These are phyloP conservation scores for Harringtonia aguacate DNA, from an alignment of 2,329 filamentous ascomycete genomes.

Conservation along the genomic window DNA sequence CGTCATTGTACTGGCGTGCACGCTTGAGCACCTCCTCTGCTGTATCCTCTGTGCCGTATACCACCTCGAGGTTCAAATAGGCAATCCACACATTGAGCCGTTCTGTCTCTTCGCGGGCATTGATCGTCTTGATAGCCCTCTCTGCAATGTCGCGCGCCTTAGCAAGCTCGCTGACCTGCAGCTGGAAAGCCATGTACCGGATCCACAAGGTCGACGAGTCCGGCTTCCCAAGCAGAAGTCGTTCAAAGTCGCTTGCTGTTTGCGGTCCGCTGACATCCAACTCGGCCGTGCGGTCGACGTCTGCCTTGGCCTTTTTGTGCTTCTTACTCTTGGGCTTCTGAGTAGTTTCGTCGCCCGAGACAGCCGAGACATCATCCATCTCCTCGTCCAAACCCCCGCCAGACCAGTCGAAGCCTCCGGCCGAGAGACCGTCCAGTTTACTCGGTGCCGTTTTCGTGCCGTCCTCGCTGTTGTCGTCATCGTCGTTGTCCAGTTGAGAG, in stretches of 20 bases:
- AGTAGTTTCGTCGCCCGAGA: slow-evolving; percentile 19
- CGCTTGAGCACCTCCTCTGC: slow-evolving; percentile 82
- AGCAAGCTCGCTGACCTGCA: slow-evolving; percentile 78
- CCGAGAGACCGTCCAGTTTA: slow-evolving; percentile 44
- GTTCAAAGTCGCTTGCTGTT: slow-evolving; percentile 84
- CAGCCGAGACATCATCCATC: slow-evolving; percentile 40
- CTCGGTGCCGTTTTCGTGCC: slow-evolving; percentile 17
- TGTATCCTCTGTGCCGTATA: slow-evolving; percentile 73
- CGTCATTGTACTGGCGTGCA: slow-evolving; percentile 88
- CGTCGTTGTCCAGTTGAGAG: slow-evolving; percentile 1
- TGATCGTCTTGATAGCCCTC: slow-evolving; percentile 82
- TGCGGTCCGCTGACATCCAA: slow-evolving; percentile 82
- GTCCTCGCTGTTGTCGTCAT: slow-evolving; percentile 17
- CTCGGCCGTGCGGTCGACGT: slow-evolving; percentile 84
- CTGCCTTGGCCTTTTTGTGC: slow-evolving; percentile 60
- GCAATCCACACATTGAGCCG: slow-evolving; percentile 95
- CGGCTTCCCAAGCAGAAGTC: slow-evolving; percentile 80
- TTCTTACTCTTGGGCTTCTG: slow-evolving; percentile 37
- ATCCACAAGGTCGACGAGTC: slow-evolving; percentile 94
- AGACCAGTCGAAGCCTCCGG: slow-evolving; percentile 81
- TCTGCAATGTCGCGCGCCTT: slow-evolving; percentile 85
- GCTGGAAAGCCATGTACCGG: slow-evolving; percentile 97
- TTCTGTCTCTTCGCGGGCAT: slow-evolving; percentile 80
- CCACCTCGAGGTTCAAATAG: slow-evolving; percentile 85
- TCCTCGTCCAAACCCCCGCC: slow-evolving; percentile 53